Evolutionary conservation across 176 grass and related monocot genomes (phyloP).

Genomic region (Calamus simplicifolius): DNA sequence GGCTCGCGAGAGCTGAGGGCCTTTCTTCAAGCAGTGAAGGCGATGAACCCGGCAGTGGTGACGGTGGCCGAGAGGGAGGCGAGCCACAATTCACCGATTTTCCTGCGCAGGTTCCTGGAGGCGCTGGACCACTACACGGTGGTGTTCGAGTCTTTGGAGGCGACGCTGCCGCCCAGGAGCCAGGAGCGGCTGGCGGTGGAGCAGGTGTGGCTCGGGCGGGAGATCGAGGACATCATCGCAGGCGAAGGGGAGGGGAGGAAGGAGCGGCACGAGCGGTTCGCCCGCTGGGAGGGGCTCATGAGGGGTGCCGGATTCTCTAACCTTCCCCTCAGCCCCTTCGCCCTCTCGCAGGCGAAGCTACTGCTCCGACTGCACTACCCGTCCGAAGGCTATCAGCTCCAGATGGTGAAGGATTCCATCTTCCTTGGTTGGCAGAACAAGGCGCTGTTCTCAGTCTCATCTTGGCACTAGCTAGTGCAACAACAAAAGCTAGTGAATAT

Average conservation of each 20-base stretch:
- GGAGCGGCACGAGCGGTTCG: constrained; percentile 46
- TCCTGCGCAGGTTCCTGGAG: constrained; percentile 30
- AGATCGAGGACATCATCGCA: constrained; percentile 64
- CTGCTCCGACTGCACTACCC: constrained; percentile 97
- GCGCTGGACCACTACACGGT: constrained; percentile 73
- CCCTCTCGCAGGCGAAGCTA: constrained; percentile 76
- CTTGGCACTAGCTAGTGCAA: constrained; percentile 68
- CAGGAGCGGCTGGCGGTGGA: constrained; percentile 70
- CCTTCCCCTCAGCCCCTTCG: constrained; percentile 62
- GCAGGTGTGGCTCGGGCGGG: constrained; percentile 58
- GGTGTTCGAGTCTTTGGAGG: constrained; percentile 89
- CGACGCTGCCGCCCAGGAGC: constrained; percentile 77
- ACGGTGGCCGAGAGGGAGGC: constrained; percentile 75
- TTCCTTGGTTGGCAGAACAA: constrained; percentile 87
- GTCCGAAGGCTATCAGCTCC: constrained; percentile 81
- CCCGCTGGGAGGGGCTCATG: constrained; percentile 53
- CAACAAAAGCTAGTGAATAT: too few relatives aligned
- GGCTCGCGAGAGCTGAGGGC: constrained; percentile 16
- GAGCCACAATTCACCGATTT: constrained; percentile 12
- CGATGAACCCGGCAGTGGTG: constrained; percentile 64
- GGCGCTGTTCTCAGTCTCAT: constrained; percentile 85
- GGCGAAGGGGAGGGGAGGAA: constrained; percentile 14
- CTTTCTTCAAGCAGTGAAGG: constrained; percentile 53
- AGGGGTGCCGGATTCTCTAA: constrained; percentile 38
- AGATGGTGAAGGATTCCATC: constrained; percentile 64